Percentiles rank a stretch among this genome's conserved stretches.
Conservation (phyloP, 2,329 filamentous ascomycete genomes). For the Paecilomyces niveus region DNA sequence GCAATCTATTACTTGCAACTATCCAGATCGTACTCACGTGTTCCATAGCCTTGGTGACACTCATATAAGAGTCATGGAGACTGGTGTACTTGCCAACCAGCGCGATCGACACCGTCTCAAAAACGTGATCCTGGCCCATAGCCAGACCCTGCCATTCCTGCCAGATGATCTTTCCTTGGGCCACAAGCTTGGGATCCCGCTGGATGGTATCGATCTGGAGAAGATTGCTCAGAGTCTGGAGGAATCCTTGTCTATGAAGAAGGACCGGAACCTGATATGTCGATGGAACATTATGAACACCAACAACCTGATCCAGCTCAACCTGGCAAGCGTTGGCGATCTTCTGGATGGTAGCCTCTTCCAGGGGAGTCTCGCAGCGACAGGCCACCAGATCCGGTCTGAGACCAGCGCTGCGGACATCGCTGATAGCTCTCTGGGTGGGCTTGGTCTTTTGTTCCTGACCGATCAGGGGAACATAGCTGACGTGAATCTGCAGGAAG, state of each 20-base stretch:
- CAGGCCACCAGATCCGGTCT: constrained; percentile 70
- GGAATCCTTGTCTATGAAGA: constrained; percentile 71
- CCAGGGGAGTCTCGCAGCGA: constrained; percentile 72
- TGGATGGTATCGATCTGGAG: constrained; percentile 57
- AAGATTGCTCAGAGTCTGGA: constrained; percentile 57
- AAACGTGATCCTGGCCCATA: constrained; percentile 57
- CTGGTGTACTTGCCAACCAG: constrained; percentile 89
- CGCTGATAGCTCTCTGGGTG: constrained; percentile 82
- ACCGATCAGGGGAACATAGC: constrained; percentile 68
- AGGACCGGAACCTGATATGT: constrained; percentile 96
- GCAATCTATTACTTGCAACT: background rate
- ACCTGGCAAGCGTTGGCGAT: constrained; percentile 87
- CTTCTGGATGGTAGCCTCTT: constrained; percentile 69
- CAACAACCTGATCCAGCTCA: constrained; percentile 74
- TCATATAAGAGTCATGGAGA: constrained; percentile 79
- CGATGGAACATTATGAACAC: constrained; percentile 78
- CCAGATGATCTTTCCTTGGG: constrained; percentile 67
- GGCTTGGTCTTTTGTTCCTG: constrained; percentile 94
- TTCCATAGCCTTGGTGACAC: constrained; percentile 78
- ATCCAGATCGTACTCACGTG: constrained; percentile 47
- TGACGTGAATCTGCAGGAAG: constrained; percentile 83
- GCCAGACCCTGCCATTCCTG: constrained; percentile 68
- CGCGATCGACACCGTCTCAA: constrained; percentile 68
- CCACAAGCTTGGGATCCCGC: constrained; percentile 47
- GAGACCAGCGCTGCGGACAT: constrained; percentile 53